Evolutionary conservation across 2,329 filamentous ascomycete species (phyloP).

Genomic region (Emmonsia crescens): DNA sequence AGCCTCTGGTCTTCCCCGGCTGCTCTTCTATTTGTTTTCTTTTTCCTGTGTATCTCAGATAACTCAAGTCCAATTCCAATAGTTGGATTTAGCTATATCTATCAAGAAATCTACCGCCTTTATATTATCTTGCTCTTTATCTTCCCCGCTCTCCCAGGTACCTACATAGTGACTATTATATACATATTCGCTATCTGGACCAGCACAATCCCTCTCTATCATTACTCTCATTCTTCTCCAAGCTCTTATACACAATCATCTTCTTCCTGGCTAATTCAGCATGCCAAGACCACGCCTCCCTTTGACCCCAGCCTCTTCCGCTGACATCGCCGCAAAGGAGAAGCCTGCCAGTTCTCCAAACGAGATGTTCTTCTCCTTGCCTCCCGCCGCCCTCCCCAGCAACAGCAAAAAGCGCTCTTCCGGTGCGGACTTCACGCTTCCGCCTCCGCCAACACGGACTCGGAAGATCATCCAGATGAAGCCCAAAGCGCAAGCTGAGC

Average conservation of each 20-base stretch:
- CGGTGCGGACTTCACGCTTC: slow-evolving; percentile 57
- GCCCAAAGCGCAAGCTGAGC: slow-evolving; percentile 40
- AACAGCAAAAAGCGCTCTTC: slow-evolving; percentile 28
- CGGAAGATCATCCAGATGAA: slow-evolving; percentile 99
- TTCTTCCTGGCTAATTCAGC: not conserved
- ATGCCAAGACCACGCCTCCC: slow-evolving; percentile 60
- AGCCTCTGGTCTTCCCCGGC: not conserved
- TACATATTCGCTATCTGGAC: not conserved
- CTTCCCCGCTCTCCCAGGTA: not conserved
- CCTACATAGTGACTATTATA: too few species aligned
- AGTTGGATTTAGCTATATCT: too few species aligned
- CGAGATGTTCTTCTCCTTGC: slow-evolving; percentile 62
- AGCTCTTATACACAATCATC: slow-evolving; percentile 7
- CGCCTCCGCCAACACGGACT: slow-evolving; percentile 81
- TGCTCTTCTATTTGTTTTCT: not conserved
- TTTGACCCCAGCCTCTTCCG: slow-evolving; percentile 68
- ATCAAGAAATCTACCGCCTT: too few species aligned
- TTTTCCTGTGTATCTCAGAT: too few species aligned
- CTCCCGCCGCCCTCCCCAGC: slow-evolving; percentile 57
- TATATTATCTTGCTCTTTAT: not conserved
- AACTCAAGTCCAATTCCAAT: too few species aligned
- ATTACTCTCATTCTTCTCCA: not conserved
- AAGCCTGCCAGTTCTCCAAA: slow-evolving; percentile 24
- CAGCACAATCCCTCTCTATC: not conserved
- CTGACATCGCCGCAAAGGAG: slow-evolving; percentile 55